A percentile compares a stretch with the other conserved stretches of the same genome.
phyloP scores from a whole-genome alignment of 108 stramenopile genomes.

The Fragilariopsis cylindrus region DNA sequence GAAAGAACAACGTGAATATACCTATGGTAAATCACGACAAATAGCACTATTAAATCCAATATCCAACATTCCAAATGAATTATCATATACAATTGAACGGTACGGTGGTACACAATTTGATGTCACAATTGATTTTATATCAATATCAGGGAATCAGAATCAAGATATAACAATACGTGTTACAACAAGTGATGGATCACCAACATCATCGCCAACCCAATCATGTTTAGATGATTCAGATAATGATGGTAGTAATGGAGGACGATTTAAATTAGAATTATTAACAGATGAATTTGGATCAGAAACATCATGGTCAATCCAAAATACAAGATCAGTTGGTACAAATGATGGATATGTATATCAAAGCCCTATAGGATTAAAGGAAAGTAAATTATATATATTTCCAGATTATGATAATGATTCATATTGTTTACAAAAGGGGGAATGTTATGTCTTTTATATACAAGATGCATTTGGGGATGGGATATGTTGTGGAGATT shows the following conservation, averaged over 20 bases:
- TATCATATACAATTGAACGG: not conserved
- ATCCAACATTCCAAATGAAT: not conserved
- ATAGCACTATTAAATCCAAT: not conserved
- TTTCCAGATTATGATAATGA: not conserved
- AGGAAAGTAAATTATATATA: not conserved
- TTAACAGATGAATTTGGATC: not conserved
- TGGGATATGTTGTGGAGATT: slow-evolving; percentile 39
- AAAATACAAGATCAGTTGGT: not conserved
- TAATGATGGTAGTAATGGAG: not conserved
- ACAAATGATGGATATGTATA: not conserved
- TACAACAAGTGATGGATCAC: not conserved
- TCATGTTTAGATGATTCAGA: not conserved
- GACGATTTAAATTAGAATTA: slow-evolving; percentile 1
- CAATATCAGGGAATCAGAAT: not conserved
- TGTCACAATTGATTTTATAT: not conserved
- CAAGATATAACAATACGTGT: not conserved
- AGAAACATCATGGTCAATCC: not conserved
- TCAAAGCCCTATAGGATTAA: not conserved
- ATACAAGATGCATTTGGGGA: slow-evolving; percentile 42
- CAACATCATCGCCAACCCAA: not conserved
- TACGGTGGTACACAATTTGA: not conserved
- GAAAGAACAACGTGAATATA: too few species aligned
- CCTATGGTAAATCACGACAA: not conserved
- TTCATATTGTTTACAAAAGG: not conserved
- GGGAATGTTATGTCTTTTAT: slow-evolving; percentile 11